A percentile compares a stretch with the other conserved stretches of the same genome.
These are phyloP conservation scores for Zymoseptoria ardabiliae DNA, from an alignment of 2,329 filamentous ascomycete genomes.

Conservation along the genomic window DNA sequence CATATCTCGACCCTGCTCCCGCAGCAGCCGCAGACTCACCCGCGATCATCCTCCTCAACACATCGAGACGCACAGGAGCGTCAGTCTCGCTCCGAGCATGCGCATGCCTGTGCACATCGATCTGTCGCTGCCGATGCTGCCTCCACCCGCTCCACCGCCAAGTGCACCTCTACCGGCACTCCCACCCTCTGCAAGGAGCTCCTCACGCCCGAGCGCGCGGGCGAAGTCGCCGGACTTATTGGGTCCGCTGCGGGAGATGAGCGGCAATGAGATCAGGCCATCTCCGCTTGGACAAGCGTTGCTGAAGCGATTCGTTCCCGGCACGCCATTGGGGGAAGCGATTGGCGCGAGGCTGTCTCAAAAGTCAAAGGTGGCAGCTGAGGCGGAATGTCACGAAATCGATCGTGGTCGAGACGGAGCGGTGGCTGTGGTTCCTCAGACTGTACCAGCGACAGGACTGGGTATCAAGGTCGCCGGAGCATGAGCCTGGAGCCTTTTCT, in stretches of 20 bases:
- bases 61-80: background rate
- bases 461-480: background rate
- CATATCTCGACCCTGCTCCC: background rate
- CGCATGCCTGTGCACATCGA: slow-evolving; percentile 21
- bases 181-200: slow-evolving; percentile 2
- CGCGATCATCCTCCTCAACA: slow-evolving; percentile 1
- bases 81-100: slow-evolving; percentile 36
- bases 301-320: background rate
- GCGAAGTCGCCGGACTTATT: background rate
- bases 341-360: background rate
- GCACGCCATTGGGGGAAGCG: background rate
- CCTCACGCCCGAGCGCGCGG: background rate
- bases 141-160: slow-evolving; percentile 41
- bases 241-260: background rate
- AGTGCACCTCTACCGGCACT: slow-evolving; percentile 36
- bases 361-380: background rate
- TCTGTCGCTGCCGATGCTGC: slow-evolving; percentile 19
- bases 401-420: background rate
- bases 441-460: background rate
- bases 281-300: background rate
- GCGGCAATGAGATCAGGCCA: background rate
- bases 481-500: background rate
- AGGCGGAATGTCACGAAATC: background rate
- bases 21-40: background rate
- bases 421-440: background rate